These are phyloP conservation scores for Plectranthus barbatus DNA, from an alignment of 257 asterid genomes.

Conservation along the genomic window DNA sequence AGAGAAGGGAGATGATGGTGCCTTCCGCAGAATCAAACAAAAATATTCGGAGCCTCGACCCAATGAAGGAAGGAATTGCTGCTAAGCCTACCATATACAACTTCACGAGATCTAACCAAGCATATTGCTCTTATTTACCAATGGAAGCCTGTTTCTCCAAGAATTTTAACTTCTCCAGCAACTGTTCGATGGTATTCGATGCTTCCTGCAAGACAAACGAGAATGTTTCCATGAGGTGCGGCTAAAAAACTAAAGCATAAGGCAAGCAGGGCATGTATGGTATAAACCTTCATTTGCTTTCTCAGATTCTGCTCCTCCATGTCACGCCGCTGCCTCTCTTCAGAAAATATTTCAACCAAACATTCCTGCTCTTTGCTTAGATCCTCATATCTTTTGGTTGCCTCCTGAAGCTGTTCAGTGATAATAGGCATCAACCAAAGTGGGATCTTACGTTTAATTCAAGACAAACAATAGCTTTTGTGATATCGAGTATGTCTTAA, in stretches of 20 bases:
- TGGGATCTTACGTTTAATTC: neutral
- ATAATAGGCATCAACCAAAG: neutral
- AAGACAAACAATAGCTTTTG: no score
- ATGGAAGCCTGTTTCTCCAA: constrained; percentile 31
- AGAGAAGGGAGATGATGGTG: no score
- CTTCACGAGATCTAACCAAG: neutral
- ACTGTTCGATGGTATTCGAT: constrained; percentile 50
- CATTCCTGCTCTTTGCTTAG: no score
- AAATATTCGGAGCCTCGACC: no score
- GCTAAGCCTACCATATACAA: constrained; percentile 9
- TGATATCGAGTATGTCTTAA: neutral
- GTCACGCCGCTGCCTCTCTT: constrained; percentile 83
- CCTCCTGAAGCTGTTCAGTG: constrained; percentile 45
- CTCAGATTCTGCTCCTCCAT: constrained; percentile 60
- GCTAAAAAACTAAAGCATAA: no score
- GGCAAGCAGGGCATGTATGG: no score
- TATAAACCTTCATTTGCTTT: no score
- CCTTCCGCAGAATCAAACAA: no score
- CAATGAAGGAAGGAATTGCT: neutral
- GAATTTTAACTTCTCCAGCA: constrained; percentile 39
- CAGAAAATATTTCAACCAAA: no score
- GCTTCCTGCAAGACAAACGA: constrained; percentile 42
- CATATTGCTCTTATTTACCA: constrained; percentile 8
- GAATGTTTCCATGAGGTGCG: no score
- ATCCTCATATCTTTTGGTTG: no score